Percentiles rank a stretch among this genome's conserved stretches.
Conservation (phyloP, 768 basidiomycete genomes). For the Xerocomellus amylosporus region DNA sequence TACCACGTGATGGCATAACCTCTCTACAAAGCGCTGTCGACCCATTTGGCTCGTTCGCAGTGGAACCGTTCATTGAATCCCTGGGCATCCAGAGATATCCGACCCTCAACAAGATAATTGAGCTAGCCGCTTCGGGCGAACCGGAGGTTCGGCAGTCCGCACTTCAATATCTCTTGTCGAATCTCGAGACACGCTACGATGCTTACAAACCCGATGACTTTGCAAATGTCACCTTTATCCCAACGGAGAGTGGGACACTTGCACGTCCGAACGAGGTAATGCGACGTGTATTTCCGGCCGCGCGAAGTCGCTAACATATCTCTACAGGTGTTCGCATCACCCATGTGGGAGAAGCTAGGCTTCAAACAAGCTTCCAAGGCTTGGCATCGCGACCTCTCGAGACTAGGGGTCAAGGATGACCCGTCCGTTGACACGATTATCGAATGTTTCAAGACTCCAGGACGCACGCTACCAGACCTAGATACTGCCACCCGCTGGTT, state of each 20-base stretch:
- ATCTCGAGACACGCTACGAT: conserved; percentile 9
- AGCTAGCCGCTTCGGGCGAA: conserved; percentile 3
- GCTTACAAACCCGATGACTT: conserved; percentile 14
- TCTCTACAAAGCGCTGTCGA: not conserved
- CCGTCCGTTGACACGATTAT: conserved; percentile 3
- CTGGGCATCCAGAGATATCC: conserved; percentile 6
- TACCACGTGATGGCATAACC: not conserved
- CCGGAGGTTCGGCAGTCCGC: not conserved
- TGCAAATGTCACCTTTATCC: conserved; percentile 9
- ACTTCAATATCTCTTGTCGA: conserved; percentile 11
- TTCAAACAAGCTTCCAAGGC: conserved; percentile 3
- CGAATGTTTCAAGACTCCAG: not conserved
- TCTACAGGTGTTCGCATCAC: conserved; percentile 7
- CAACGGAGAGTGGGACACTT: conserved; percentile 5
- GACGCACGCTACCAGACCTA: not conserved
- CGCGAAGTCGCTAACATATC: not conserved
- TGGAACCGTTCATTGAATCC: not conserved
- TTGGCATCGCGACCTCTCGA: conserved; percentile 5
- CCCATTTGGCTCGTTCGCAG: not conserved
- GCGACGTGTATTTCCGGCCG: not conserved
- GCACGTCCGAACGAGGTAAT: conserved; percentile 10
- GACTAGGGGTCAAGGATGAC: conserved; percentile 11
- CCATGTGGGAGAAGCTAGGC: conserved; percentile 7
- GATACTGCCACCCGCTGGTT: conserved; percentile 6
- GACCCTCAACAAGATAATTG: conserved; percentile 3